Conservation (phyloP, 306 rosid genomes). For the Rosa chinensis region DNA sequence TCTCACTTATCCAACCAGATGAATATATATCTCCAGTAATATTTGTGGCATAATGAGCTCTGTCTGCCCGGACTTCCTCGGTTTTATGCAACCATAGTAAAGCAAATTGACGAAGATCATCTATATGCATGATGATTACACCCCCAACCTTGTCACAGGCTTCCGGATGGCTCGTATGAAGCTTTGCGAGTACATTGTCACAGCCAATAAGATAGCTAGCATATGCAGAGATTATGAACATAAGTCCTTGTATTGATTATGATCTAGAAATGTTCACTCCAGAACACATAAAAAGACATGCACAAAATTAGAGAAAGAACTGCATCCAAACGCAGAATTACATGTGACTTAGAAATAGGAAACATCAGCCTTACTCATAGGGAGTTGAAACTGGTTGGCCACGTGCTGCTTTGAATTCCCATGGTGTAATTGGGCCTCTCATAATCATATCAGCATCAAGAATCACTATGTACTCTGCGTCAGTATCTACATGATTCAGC, state of each 20-base stretch:
- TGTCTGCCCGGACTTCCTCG: slow-evolving; percentile 96
- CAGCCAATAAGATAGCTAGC: slow-evolving; percentile 94
- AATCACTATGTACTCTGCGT: slow-evolving; percentile 93
- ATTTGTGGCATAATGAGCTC: slow-evolving; percentile 88
- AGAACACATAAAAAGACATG: slow-evolving; percentile 14
- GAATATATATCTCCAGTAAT: slow-evolving; percentile 89
- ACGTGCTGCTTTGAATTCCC: slow-evolving; percentile 95
- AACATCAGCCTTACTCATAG: slow-evolving; percentile 65
- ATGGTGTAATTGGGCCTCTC: slow-evolving; percentile 94
- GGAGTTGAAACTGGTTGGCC: slow-evolving; percentile 97
- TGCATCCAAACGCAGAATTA: background rate
- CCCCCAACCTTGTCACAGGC: slow-evolving; percentile 99
- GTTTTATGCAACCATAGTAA: slow-evolving; percentile 94
- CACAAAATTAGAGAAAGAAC: background rate
- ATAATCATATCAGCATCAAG: slow-evolving; percentile 99
- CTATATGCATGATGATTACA: slow-evolving; percentile 95
- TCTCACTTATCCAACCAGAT: slow-evolving; percentile 99
- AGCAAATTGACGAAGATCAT: slow-evolving; percentile 83
- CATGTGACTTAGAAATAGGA: slow-evolving; percentile 2
- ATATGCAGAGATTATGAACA: slow-evolving; percentile 21
- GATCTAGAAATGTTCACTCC: background rate
- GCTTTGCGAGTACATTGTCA: slow-evolving; percentile 85
- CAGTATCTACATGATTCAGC: slow-evolving; percentile 81
- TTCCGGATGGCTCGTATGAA: slow-evolving; percentile 93
- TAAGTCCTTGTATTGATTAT: slow-evolving; percentile 4